Percentiles rank a stretch among this genome's conserved stretches.
Evolutionary conservation across 2,329 filamentous ascomycete species (phyloP).

Genomic region (Lachnellula suecica): DNA sequence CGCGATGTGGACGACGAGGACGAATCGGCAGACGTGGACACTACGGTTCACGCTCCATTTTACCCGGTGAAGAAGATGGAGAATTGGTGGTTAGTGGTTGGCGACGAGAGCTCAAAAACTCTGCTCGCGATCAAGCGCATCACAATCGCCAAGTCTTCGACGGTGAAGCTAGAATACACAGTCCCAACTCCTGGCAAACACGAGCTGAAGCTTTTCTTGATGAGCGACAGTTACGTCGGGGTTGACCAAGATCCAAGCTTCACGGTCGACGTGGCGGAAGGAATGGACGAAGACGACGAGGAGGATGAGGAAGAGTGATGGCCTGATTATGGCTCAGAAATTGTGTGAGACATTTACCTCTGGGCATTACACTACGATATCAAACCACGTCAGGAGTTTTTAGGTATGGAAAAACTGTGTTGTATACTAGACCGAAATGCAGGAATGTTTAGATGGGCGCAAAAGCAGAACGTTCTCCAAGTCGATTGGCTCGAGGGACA

Average conservation of each 20-base stretch:
- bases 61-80: constrained; percentile 91
- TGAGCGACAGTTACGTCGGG: constrained; percentile 96
- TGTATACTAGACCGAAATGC: constrained; percentile 33
- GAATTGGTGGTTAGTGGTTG: constrained; percentile 98
- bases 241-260: constrained; percentile 96
- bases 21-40: constrained; percentile 68
- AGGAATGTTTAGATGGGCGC: constrained; percentile 27
- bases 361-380: no score
- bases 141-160: constrained; percentile 76
- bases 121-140: constrained; percentile 93
- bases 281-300: constrained; percentile 91
- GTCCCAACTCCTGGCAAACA: constrained; percentile 83
- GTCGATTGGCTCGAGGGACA: constrained; percentile 6
- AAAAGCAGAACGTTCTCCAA: constrained; percentile 17
- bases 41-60: constrained; percentile 90
- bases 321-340: constrained; percentile 13
- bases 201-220: constrained; percentile 86
- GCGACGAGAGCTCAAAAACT: constrained; percentile 84
- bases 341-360: no score
- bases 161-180: constrained; percentile 82
- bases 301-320: constrained; percentile 58
- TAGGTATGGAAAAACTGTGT: constrained; percentile 19
- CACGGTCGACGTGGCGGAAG: constrained; percentile 80
- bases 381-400: no score
- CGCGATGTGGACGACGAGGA: constrained; percentile 77